Conservation (phyloP, 306 rosid genomes). For the Cucurbita pepo region DNA sequence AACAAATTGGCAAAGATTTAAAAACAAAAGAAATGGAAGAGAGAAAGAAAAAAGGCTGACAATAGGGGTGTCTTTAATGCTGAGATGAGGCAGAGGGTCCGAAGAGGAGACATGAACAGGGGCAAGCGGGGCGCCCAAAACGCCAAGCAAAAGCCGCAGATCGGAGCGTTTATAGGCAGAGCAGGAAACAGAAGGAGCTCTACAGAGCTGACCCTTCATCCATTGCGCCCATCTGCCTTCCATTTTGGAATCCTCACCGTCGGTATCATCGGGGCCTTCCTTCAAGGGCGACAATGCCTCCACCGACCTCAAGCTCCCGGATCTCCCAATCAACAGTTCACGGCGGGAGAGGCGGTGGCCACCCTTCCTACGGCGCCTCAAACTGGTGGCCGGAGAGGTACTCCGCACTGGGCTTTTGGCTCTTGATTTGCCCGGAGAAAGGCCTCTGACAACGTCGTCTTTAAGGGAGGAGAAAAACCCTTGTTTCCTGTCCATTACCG, state of each 20-base stretch:
- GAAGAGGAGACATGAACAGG: constrained; percentile 82
- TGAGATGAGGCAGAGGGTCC: constrained; percentile 80
- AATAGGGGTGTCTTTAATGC: constrained; percentile 93
- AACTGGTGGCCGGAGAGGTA: constrained; percentile 51
- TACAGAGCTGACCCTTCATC: constrained; percentile 71
- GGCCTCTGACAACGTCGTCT: constrained; percentile 72
- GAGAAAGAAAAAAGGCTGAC: constrained; percentile 28
- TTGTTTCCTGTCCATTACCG: constrained; percentile 66
- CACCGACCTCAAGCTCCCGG: constrained; percentile 66
- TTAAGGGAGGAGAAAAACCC: constrained; percentile 76
- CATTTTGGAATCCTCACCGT: constrained; percentile 41
- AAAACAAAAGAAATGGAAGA: neutral
- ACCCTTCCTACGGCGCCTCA: constrained; percentile 51
- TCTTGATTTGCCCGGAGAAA: constrained; percentile 74
- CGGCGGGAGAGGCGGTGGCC: constrained; percentile 43
- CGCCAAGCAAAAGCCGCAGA: constrained; percentile 88
- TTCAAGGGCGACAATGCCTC: constrained; percentile 85
- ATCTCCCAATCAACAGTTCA: constrained; percentile 57
- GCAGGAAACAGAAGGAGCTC: constrained; percentile 62
- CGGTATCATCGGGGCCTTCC: constrained; percentile 88
- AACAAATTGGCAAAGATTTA: neutral
- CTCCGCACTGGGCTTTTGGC: constrained; percentile 52
- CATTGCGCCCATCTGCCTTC: constrained; percentile 81
- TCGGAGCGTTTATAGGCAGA: constrained; percentile 64
- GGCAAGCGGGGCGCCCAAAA: constrained; percentile 85